Evolutionary conservation across 306 rosid genomes (phyloP).

Genomic region (Psophocarpus tetragonolobus): DNA sequence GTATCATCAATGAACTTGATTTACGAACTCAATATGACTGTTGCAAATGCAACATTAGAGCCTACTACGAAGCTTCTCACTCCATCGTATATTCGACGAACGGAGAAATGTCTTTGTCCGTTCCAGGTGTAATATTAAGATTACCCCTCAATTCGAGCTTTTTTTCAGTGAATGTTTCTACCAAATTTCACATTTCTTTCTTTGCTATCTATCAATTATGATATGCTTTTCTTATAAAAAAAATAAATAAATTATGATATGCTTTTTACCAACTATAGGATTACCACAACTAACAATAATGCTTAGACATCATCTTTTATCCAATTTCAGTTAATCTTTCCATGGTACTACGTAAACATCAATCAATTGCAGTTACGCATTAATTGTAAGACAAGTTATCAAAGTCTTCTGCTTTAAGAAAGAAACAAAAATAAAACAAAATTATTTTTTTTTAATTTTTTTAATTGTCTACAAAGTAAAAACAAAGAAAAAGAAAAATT

Average conservation of each 20-base stretch:
- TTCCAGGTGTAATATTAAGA: not conserved
- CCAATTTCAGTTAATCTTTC: not conserved
- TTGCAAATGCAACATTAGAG: too few species aligned
- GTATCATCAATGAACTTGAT: conserved; percentile 5
- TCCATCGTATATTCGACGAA: conserved; percentile 3
- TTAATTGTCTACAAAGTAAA: too few species aligned
- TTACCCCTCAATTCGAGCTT: not conserved
- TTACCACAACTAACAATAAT: not conserved
- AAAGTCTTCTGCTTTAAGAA: too few species aligned
- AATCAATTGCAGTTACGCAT: not conserved
- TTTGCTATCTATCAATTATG: not conserved
- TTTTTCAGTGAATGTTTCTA: not conserved
- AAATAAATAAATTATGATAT: too few species aligned
- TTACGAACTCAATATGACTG: too few species aligned
- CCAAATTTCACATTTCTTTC: conserved; percentile 9
- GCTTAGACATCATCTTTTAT: not conserved
- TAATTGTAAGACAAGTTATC: conserved; percentile 1
- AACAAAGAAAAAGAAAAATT: too few species aligned
- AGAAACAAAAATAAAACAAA: too few species aligned
- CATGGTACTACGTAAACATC: not conserved
- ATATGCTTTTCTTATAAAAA: too few species aligned
- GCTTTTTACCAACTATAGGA: not conserved
- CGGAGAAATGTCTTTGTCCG: conserved; percentile 38
- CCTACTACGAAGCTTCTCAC: conserved; percentile 36
- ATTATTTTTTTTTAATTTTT: too few species aligned